Evolutionary conservation across 768 basidiomycete species (phyloP).

Genomic region (Mycena indigotica): DNA sequence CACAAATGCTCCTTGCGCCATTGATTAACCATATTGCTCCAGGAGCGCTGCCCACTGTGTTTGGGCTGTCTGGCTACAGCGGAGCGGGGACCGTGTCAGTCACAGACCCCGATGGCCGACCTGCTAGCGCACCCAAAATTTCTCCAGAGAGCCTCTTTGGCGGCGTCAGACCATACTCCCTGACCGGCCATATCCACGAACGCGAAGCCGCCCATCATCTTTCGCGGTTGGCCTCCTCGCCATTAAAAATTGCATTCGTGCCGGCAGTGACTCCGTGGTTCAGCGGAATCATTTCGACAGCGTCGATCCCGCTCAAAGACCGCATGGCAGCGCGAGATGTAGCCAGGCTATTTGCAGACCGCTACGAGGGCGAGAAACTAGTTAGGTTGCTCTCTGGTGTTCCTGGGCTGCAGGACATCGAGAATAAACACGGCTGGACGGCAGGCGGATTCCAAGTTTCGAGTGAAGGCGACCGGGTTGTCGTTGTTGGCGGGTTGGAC

Average conservation of each 20-base stretch:
- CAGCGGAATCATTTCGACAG: conserved; percentile 89
- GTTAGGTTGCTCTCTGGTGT: conserved; percentile 69
- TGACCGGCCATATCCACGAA: conserved; percentile 99
- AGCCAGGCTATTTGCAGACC: conserved; percentile 69
- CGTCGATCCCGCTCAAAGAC: conserved; percentile 76
- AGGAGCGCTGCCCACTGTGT: conserved; percentile 74
- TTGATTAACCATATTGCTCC: conserved; percentile 71
- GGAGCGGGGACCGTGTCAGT: conserved; percentile 89
- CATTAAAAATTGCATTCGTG: conserved; percentile 75
- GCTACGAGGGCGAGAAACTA: conserved; percentile 76
- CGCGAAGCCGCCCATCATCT: conserved; percentile 91
- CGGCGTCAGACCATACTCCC: conserved; percentile 79
- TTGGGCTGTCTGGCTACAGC: conserved; percentile 92
- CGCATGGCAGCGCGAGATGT: conserved; percentile 74
- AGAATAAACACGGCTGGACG: conserved; percentile 84
- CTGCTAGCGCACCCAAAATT: conserved; percentile 80
- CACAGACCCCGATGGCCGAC: conserved; percentile 66
- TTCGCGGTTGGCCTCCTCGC: conserved; percentile 47
- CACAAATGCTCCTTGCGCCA: conserved; percentile 90
- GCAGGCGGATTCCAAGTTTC: conserved; percentile 96
- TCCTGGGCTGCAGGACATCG: conserved; percentile 73
- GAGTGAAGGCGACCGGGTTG: conserved; percentile 84
- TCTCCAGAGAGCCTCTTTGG: conserved; percentile 72
- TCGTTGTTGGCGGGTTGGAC: conserved; percentile 94
- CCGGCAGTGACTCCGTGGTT: conserved; percentile 94